Base-by-base conservation (phyloP, 495 filamentous ascomycete species). In the Staphylotrichum tortipilum region DNA sequence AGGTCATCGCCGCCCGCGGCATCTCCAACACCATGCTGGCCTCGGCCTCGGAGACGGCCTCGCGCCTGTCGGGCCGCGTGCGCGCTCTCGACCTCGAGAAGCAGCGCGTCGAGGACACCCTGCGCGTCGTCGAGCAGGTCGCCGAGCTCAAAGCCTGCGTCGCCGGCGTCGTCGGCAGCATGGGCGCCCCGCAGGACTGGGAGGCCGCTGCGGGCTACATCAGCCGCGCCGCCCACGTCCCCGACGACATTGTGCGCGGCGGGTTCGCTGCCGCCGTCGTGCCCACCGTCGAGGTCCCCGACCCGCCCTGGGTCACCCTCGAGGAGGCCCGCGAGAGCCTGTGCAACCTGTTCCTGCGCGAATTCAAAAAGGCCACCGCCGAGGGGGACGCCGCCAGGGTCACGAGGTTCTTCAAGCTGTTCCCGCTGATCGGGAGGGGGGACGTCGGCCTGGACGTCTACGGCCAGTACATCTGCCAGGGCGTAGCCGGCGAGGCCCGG, bases 181-280 rank as follows among this genome's bases (percentile, higher is more conserved):
- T 98, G 92, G 94, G 92, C 11, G 92, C 89, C 2, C 85, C 94
- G 33, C 92, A 98, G 66, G 94, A 97, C 68, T 98, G 94, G 94
- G 92, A 98, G 69, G 91, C 84, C 1, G 92, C 92, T 4, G 92
- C 92, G 33, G 84, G 78, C 29, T 97, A 95, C 64, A 75, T 97
- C 35, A 79, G 83, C 43, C 82, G 92, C 10, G 88, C 94, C 4
- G 77, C 79, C 35, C 79, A 84, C 54, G 83, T 98, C 34, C 89
- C 92, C 1, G 68, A 78, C 15, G 75, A 83, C 0, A 89, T 96
- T 52, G 73, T 90, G 37, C 72, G 84, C 45, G 86, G 94, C 2
- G 77, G 79, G n/a, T 98, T 97, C 61, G 92, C 92, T 1, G 87
- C 88, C 31, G 80, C 85, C 51, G 90, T 94, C 65, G 94, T 98